These are phyloP conservation scores for Talaromyces sp. DNA, from an alignment of 2,329 filamentous ascomycete genomes.

Conservation along the genomic window DNA sequence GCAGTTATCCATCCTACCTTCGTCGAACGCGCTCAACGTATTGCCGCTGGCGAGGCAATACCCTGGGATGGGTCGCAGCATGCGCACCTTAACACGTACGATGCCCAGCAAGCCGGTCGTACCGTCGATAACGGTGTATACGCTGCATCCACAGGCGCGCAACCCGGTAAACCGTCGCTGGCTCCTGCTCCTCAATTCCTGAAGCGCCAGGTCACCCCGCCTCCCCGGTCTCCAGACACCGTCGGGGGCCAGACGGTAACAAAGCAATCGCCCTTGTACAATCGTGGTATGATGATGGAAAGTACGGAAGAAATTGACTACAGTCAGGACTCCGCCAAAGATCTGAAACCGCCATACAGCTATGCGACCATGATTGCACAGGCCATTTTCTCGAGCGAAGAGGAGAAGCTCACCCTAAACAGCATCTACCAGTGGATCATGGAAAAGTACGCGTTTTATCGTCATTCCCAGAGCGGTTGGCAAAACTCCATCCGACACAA, in stretches of 20 bases:
- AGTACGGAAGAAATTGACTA: conserved; percentile 52
- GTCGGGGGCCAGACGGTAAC: conserved; percentile 39
- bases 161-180: conserved; percentile 33
- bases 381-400: conserved; percentile 80
- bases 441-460: conserved; percentile 87
- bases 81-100: conserved; percentile 31
- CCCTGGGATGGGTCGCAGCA: conserved; percentile 38
- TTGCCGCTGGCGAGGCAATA: conserved; percentile 41
- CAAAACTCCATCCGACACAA: conserved; percentile 99
- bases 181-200: conserved; percentile 43
- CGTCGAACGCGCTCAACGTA: conserved; percentile 60
- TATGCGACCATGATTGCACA: conserved; percentile 97
- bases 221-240: conserved; percentile 39
- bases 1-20: conserved; percentile 67
- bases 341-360: conserved; percentile 92
- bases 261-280: conserved; percentile 48
- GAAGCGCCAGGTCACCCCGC: conserved; percentile 42
- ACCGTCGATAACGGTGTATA: conserved; percentile 14
- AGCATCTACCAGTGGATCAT: conserved; percentile 95
- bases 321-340: conserved; percentile 76
- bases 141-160: conserved; percentile 8
- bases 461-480: conserved; percentile 82
- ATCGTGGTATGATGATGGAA: conserved; percentile 52
- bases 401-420: conserved; percentile 84
- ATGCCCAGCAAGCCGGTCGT: conserved; percentile 4